phyloP scores from a whole-genome alignment of 1,139 yeast genomes.

The Zygoascus meyerae region DNA sequence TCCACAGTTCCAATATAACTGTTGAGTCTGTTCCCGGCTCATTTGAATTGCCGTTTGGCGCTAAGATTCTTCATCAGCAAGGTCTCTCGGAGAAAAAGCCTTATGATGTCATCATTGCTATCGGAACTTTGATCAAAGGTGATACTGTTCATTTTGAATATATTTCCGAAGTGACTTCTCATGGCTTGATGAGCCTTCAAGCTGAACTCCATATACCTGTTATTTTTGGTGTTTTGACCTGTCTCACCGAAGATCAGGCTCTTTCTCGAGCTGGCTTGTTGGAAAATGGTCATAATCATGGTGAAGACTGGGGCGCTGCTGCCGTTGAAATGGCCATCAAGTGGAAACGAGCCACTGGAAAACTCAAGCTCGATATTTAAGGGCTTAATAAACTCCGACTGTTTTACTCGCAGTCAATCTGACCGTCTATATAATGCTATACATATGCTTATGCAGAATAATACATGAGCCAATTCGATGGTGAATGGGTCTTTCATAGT shows the following conservation, averaged over 20 bases:
- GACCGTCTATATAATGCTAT: background rate
- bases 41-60: slow-evolving; percentile 84
- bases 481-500: background rate
- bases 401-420: background rate
- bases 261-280: slow-evolving; percentile 87
- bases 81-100: slow-evolving; percentile 43
- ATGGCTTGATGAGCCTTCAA: slow-evolving; percentile 79
- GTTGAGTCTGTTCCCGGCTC: slow-evolving; percentile 91
- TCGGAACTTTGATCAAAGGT: slow-evolving; percentile 93
- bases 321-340: slow-evolving; percentile 85
- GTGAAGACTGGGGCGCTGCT: slow-evolving; percentile 98
- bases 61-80: slow-evolving; percentile 48
- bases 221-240: slow-evolving; percentile 88
- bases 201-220: slow-evolving; percentile 69
- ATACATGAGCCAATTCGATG: background rate
- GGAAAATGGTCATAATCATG: slow-evolving; percentile 80
- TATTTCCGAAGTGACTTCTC: slow-evolving; percentile 85
- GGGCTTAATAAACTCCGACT: background rate
- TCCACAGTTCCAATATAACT: slow-evolving; percentile 65
- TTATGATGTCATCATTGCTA: slow-evolving; percentile 84
- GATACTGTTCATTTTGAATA: slow-evolving; percentile 98
- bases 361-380: background rate
- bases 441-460: background rate
- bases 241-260: slow-evolving; percentile 92
- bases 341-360: slow-evolving; percentile 16